A percentile compares a stretch with the other conserved stretches of the same genome.
phyloP scores from a whole-genome alignment of 305 asterid genomes.

The Solanum hybrid region DNA sequence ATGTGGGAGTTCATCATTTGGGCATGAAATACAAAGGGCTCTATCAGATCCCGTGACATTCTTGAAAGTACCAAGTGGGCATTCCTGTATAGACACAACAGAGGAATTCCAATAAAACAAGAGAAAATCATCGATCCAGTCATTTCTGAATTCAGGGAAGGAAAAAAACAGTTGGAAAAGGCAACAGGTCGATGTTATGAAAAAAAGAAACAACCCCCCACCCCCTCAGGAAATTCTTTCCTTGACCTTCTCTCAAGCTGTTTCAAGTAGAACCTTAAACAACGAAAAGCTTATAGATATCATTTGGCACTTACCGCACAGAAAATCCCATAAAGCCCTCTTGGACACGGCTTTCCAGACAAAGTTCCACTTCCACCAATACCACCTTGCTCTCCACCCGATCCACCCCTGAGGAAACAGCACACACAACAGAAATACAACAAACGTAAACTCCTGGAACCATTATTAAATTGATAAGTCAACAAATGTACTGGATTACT shows the following conservation, averaged over 20 bases:
- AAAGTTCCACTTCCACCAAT: slow-evolving; percentile 78
- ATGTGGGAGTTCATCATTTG: slow-evolving; percentile 64
- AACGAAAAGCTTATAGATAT: not conserved
- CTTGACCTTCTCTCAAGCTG: not conserved
- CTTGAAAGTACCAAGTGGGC: slow-evolving; percentile 89
- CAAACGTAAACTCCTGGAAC: not conserved
- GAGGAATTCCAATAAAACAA: not conserved
- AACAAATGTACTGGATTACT: not conserved
- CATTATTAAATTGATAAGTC: not conserved
- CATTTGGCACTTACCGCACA: slow-evolving; percentile 53
- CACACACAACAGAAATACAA: not conserved
- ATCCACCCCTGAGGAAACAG: slow-evolving; percentile 66
- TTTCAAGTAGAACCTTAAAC: not conserved
- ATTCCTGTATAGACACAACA: slow-evolving; percentile 50
- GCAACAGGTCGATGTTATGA: not conserved
- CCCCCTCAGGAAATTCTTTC: not conserved
- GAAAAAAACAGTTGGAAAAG: not conserved
- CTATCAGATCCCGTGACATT: slow-evolving; percentile 85
- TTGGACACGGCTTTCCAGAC: slow-evolving; percentile 93
- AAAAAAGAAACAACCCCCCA: not conserved
- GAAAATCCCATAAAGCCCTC: slow-evolving; percentile 87
- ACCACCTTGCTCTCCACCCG: slow-evolving; percentile 56
- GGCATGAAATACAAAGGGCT: slow-evolving; percentile 75
- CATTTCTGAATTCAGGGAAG: not conserved
- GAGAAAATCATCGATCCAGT: not conserved